Evolutionary conservation across 2,329 filamentous ascomycete species (phyloP), one percentile per base, ranked within the genome.

Genomic region (Diplodia mutila): DNA sequence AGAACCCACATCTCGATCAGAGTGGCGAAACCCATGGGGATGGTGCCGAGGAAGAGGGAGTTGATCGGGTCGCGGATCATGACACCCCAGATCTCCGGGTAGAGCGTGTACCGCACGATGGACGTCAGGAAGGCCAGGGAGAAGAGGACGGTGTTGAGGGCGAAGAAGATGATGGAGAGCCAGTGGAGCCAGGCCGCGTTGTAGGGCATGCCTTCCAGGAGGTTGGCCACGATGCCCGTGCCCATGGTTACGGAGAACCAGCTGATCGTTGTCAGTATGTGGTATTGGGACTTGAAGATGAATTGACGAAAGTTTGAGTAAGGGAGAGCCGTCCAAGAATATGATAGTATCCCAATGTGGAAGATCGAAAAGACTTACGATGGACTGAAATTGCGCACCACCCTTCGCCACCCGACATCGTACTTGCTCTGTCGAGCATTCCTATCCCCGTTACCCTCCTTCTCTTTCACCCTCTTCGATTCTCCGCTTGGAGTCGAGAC

Each of bases 21-120:
- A 3, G 87, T 90, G 0, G 87, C 85, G 66, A 90, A 82, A 0
- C 83, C 87, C 85, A 90, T 90, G 1, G 88, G 87, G 37, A 89
- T 84, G 1, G 86, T 88, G 0, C 75, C 89, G 29, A 91, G 76
- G 70, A 91, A 91, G 69, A 91, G 80, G 3, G 85, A 87, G 73
- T 91, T 86, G 1, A 82, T 83, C 0, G 88, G 87, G 73, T 91
- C 86, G 6, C 80, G 77, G 42, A 91, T 82, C 87, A 91, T 89
- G 23, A 83, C 85, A 1, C 67, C 71, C 83, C 87, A 90, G 27
- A 90, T 86, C 69, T 85, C 81, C 0, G 88, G 89, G 72, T 89
- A 91, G 1, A 90, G 70, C 0, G 79, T 80, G 73, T 91, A 91
- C 3, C 89, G 82, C 2, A 88, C 73, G 1, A 85, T 65, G 1